Evolutionary conservation across 441 rosid genomes (phyloP), one percentile per base, ranked within the genome.

Genomic region (Gossypium davidsonii): DNA sequence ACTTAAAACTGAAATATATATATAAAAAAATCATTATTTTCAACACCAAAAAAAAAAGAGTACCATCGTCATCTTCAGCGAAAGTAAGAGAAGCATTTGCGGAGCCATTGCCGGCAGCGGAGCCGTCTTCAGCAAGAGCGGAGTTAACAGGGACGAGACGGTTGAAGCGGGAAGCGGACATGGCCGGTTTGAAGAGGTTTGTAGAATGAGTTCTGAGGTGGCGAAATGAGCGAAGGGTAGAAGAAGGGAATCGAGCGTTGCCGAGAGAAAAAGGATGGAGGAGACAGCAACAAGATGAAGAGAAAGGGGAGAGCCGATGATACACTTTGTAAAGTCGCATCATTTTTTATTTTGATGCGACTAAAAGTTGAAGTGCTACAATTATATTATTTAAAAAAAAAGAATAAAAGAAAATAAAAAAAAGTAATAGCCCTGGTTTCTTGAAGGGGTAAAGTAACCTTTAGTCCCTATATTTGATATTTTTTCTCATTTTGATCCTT

Each of bases 21-120:
- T n/a, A n/a, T n/a, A 34, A 31, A 28, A 34, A 34, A 34, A 34
- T 34, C 9, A 17, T 1, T 14, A 14, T 51, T 51, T 51, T 1
- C 3, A 53, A 55, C 20, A 55, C 12, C 3, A 5, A 10, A 6
- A 18, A 31, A 8, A 34, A 34, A 3, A 26, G 42, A 62, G 3
- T 44, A 65, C 73, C 66, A 88, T 97, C 98, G 67, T 86, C 89
- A 31, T 88, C 87, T 58, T 83, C 89, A 64, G 80, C n/a, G n/a
- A 64, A 21, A 15, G 59, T 18, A 18, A 52, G 31, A 46, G 68
- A 42, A 55, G 75, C 26, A 21, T 51, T 72, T 0, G 73, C 58
- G 42, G 83, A 62, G 63, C 75, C 73, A 61, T 77, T 70, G 71
- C 77, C 81, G n/a, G 78, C 79, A 34, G 39, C 0, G 17, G 80